Evolutionary conservation across 1,284 basidiomycete species (phyloP), one percentile per base, ranked within the genome.

Genomic region (Volvariella volvacea): DNA sequence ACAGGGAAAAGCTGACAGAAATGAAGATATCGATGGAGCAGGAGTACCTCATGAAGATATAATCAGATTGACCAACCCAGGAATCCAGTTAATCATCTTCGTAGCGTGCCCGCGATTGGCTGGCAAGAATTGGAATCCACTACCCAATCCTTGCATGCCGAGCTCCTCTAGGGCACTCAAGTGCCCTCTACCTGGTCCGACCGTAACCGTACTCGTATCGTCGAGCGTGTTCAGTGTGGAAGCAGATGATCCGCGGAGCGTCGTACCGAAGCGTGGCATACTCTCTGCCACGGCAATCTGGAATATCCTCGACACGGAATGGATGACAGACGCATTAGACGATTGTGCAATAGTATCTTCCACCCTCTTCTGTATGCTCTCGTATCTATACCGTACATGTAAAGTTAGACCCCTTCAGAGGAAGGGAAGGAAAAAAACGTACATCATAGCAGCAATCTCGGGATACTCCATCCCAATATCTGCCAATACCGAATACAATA

Each of bases 321-420:
- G 71, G 46, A 92, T 76, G 51, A 92, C 83, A 1, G 73, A 66
- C 2, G 85, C 71, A 50, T 87, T 89, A 4, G 83, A 77, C 1
- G 86, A 84, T 44, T 77, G 83, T 21, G 80, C 75, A 51, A 92
- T 81, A 0, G 79, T 74, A n/a, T 86, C 82, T 50, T 80, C 82
- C 57, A 92, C 80, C 49, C 80, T 80, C 43, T 90, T 88, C 55
- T 89, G 80, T 39, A 92, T 58, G 37, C 75, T 75, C 47, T 92
- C 88, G 55, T 89, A 92, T 12, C 88, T 92, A 49, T 6, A 34
- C 25, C 6, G 8, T 16, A 7, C 25, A 21, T 21, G 42, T 46
- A 42, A 39, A 15, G n/a, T 30, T 42, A 51, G 52, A 36, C 52
- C 50, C 17, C 51, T 40, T 15, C 46, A 22, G 21, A 25, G 39